A percentile compares a stretch with the other conserved stretches of the same genome.
phyloP scores from a whole-genome alignment of 129 eudicot genomes.

The Escallonia rubra region DNA sequence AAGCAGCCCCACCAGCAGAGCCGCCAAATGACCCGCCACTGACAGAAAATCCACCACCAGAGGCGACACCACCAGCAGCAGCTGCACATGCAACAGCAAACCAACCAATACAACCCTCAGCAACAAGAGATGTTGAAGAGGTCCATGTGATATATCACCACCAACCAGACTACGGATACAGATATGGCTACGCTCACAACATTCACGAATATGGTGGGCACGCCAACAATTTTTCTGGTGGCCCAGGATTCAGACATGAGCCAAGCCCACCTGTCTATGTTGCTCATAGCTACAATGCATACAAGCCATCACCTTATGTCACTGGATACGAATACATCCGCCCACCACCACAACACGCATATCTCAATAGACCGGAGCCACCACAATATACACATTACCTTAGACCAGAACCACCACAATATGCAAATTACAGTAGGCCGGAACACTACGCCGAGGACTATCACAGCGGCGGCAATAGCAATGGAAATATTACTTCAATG shows the following conservation, averaged over 20 bases:
- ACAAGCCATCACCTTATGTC: constrained; percentile 57
- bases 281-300: constrained; percentile 54
- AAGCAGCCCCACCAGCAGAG: constrained; percentile 31
- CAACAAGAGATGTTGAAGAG: constrained; percentile 45
- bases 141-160: constrained; percentile 54
- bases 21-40: constrained; percentile 39
- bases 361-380: constrained; percentile 8
- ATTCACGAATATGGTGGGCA: constrained; percentile 28
- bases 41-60: constrained; percentile 33
- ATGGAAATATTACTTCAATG: constrained; percentile 65
- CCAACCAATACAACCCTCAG: constrained; percentile 27
- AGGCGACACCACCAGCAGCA: constrained; percentile 22
- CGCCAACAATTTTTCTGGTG: constrained; percentile 16
- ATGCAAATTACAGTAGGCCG: constrained; percentile 19
- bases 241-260: constrained; percentile 29
- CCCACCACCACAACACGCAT: constrained; percentile 29
- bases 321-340: constrained; percentile 44
- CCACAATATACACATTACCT: constrained; percentile 28
- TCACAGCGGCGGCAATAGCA: constrained; percentile 31
- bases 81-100: constrained; percentile 16
- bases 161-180: constrained; percentile 47
- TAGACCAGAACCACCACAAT: constrained; percentile 29
- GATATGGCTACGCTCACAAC: constrained; percentile 24
- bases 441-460: constrained; percentile 34
- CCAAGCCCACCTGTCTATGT: constrained; percentile 29